Percentiles rank a stretch among this genome's conserved stretches.
Evolutionary conservation across 345 rosid species (phyloP).

Genomic region (Ceriops tagal): DNA sequence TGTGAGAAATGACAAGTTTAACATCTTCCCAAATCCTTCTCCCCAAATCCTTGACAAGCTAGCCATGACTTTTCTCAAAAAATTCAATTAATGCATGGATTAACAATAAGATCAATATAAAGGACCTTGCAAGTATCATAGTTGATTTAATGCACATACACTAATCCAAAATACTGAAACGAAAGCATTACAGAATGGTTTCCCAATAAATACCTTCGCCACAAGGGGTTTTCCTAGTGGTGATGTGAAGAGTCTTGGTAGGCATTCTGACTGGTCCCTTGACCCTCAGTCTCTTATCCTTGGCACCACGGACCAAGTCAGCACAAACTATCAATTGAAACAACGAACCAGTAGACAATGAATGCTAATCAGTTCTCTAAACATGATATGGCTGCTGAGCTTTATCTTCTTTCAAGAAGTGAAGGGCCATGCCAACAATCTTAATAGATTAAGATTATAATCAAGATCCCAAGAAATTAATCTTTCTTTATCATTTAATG

Average conservation of each 20-base stretch:
- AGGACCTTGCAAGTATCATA: not conserved
- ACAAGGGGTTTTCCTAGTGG: slow-evolving; percentile 25
- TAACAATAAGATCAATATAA: no score
- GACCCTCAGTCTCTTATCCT: slow-evolving; percentile 10
- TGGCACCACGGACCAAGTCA: slow-evolving; percentile 7
- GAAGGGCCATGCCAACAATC: no score
- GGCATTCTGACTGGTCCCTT: slow-evolving; percentile 12
- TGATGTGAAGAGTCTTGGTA: slow-evolving; percentile 5
- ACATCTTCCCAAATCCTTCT: no score
- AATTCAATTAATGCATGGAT: no score
- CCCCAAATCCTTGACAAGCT: no score
- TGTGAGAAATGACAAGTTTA: no score
- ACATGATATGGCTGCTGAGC: no score
- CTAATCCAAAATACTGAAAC: not conserved
- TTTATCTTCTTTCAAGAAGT: no score
- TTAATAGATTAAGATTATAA: no score
- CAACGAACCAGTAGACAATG: not conserved
- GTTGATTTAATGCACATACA: not conserved
- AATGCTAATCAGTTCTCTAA: not conserved
- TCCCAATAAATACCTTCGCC: slow-evolving; percentile 21
- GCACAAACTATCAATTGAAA: not conserved
- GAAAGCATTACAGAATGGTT: not conserved
- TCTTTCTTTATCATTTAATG: no score
- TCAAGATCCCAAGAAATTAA: no score
- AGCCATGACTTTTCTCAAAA: no score